Evolutionary conservation across 257 asterid species (phyloP).

Genomic region (Solanum pimpinellifolium): DNA sequence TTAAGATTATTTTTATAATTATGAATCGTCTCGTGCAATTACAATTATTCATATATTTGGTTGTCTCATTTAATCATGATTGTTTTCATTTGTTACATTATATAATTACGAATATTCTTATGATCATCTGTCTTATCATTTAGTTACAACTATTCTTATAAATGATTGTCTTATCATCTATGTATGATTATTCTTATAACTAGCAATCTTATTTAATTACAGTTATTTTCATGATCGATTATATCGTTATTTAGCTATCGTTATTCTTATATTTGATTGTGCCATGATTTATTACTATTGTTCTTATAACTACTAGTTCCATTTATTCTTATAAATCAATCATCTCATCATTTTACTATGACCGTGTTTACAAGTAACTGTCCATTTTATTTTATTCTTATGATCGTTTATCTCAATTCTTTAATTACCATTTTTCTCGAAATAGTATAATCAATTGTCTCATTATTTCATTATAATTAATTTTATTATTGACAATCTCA

Average conservation of each 20-base stretch:
- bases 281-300: not conserved
- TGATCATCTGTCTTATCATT: not conserved
- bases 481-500: not conserved
- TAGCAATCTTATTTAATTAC: not conserved
- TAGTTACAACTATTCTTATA: too few species aligned
- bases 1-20: not conserved
- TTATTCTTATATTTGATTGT: not conserved
- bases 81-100: not conserved
- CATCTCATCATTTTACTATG: not conserved
- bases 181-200: not conserved
- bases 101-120: not conserved
- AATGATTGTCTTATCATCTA: not conserved
- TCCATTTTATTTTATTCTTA: not conserved
- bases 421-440: not conserved
- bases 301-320: not conserved
- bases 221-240: not conserved
- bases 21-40: not conserved
- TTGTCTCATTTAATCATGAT: not conserved
- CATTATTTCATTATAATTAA: not conserved
- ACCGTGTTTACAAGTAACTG: fast-evolving
- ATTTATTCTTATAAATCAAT: not conserved
- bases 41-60: too few species aligned
- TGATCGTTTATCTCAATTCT: not conserved
- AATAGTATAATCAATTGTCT: not conserved
- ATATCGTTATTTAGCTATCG: not conserved